Conservation (phyloP, 2,329 filamentous ascomycete genomes). For the Talaromyces rugulosus region DNA sequence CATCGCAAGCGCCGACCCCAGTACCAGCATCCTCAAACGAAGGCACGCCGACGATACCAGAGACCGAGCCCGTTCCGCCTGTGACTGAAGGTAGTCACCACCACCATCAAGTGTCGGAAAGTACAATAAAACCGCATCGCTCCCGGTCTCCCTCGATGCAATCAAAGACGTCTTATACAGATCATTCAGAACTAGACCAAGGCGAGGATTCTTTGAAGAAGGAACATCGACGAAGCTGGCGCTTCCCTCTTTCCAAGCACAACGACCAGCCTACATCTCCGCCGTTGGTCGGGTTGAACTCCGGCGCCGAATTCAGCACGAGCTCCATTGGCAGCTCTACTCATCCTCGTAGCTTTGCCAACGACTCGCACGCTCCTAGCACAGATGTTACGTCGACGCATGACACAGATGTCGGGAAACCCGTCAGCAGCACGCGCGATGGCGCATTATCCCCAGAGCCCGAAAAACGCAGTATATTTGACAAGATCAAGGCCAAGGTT, state of each 20-base stretch:
- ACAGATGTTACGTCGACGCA: slow-evolving; percentile 34
- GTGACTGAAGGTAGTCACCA: slow-evolving; percentile 22
- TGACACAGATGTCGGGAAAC: slow-evolving; percentile 36
- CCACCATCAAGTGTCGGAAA: slow-evolving; percentile 41
- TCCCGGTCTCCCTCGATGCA: slow-evolving; percentile 75
- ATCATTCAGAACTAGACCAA: slow-evolving; percentile 75
- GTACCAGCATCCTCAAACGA: slow-evolving; percentile 23
- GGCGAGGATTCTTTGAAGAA: slow-evolving; percentile 60
- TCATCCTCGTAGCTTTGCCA: slow-evolving; percentile 43
- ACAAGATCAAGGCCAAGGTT: slow-evolving; percentile 63
- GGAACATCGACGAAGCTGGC: slow-evolving; percentile 68
- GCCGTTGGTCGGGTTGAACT: slow-evolving; percentile 54
- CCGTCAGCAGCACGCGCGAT: slow-evolving; percentile 22
- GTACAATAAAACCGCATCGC: slow-evolving; percentile 59
- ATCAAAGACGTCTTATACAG: slow-evolving; percentile 67
- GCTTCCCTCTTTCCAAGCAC: slow-evolving; percentile 57
- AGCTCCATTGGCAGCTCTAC: slow-evolving; percentile 63
- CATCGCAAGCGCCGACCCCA: slow-evolving; percentile 21
- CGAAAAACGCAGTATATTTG: slow-evolving; percentile 59
- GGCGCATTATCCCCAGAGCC: slow-evolving; percentile 29
- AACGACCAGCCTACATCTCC: slow-evolving; percentile 22
- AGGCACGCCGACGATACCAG: slow-evolving; percentile 4
- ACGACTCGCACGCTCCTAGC: slow-evolving; percentile 38
- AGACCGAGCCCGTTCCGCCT: not conserved
- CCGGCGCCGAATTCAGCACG: slow-evolving; percentile 61